Evolutionary conservation across 2,329 filamentous ascomycete genomes (phyloP).

Genomic region (Zasmidium angulare): DNA sequence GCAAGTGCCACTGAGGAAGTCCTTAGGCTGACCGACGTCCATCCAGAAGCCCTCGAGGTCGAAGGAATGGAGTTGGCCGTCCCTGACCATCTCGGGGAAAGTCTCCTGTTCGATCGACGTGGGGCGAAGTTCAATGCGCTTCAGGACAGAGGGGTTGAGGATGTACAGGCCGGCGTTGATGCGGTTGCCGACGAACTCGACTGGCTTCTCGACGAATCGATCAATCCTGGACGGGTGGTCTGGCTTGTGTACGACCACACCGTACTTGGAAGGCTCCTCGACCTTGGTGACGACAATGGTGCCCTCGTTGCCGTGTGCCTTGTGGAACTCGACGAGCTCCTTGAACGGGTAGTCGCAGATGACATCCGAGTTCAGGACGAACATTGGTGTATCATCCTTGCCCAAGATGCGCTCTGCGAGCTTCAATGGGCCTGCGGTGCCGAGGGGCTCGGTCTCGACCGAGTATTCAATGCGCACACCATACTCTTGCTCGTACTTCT

Average conservation of each 20-base stretch:
- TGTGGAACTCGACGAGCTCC: slow-evolving; percentile 88
- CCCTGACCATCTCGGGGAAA: slow-evolving; percentile 88
- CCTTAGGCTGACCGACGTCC: slow-evolving; percentile 98
- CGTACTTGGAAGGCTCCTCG: slow-evolving; percentile 97
- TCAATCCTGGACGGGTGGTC: slow-evolving; percentile 89
- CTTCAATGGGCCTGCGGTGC: slow-evolving; percentile 93
- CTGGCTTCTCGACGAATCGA: slow-evolving; percentile 98
- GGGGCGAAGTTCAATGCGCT: slow-evolving; percentile 90
- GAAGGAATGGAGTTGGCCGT: slow-evolving; percentile 90
- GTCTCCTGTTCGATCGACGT: slow-evolving; percentile 99
- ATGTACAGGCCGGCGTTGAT: slow-evolving; percentile 99
- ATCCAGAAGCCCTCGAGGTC: slow-evolving; percentile 99
- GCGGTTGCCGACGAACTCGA: slow-evolving; percentile 97
- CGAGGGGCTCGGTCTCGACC: slow-evolving; percentile 91
- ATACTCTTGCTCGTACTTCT: slow-evolving; percentile 92
- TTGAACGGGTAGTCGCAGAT: slow-evolving; percentile 98
- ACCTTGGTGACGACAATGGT: slow-evolving; percentile 99
- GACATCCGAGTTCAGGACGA: slow-evolving; percentile 97
- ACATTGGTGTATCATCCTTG: slow-evolving; percentile 94
- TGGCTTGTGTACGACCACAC: slow-evolving; percentile 96
- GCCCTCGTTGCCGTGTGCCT: slow-evolving; percentile 86
- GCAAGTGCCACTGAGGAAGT: slow-evolving; percentile 94
- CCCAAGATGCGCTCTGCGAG: slow-evolving; percentile 87
- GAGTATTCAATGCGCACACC: slow-evolving; percentile 97
- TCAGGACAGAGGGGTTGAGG: slow-evolving; percentile 85